Base-by-base conservation (phyloP, 1,139 yeast species). In the Casaregolazyma lundiana region DNA sequence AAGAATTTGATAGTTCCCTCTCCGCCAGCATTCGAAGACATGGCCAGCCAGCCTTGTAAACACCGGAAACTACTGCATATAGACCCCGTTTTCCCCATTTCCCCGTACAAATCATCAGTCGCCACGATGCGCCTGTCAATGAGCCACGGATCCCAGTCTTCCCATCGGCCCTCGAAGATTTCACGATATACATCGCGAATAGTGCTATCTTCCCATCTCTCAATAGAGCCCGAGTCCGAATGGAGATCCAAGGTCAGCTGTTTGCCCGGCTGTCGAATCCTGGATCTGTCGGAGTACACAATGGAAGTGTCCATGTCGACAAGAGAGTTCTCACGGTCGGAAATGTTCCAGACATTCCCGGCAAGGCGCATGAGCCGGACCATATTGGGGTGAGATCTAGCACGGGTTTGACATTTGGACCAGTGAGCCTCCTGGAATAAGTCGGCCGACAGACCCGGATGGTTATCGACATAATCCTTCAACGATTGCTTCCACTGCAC, bases 261-360 rank as follows among this genome's bases (percentile, higher is more conserved):
- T n/a, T 62, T 62, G 1, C 78, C 78, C 1, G 78, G 74, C 8
- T 64, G 62, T 44, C 78, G 61, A 44, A 74, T 70, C 51, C 78
- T 61, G 45, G 84, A 61, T 0, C 85, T 74, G 21, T 77, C 72
- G 0, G 87, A 87, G 58, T 75, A 82, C 1, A 74, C 63, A 1
- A 78, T 49, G 15, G 68, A 55, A 26, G 45, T 44, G 34, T 71
- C 52, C 20, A 74, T 50, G 11, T 63, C 56, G 0, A 49, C 70
- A 56, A 49, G 48, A 41, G 49, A 49, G 6, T 51, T 46, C 11
- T 43, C 40, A 11, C 46, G 18, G 13, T 48, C 41, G 4, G 47
- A 46, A 13, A 54, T 46, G 19, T 44, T 71, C 64, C 73, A 73
- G 44, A 68, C 58, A 13, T 64, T 58, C 46, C 65, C 61, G 60